phyloP scores from a whole-genome alignment of 1,139 yeast species.

The Wickerhamomyces sp. region DNA sequence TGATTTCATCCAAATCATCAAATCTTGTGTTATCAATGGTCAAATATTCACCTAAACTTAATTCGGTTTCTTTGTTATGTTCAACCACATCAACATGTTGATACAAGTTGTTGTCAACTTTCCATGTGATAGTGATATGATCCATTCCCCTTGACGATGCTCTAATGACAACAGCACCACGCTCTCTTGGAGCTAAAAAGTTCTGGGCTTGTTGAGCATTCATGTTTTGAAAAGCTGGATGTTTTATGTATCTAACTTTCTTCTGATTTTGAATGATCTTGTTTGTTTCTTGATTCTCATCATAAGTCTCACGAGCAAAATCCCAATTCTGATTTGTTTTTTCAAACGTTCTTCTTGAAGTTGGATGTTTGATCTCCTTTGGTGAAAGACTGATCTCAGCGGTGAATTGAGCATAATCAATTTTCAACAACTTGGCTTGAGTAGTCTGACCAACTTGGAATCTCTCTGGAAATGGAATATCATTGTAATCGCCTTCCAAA shows the following conservation, averaged over 20 bases:
- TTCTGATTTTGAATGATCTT: conserved; percentile 44
- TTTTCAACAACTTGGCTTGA: conserved; percentile 69
- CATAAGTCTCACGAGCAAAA: conserved; percentile 66
- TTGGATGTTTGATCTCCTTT: conserved; percentile 60
- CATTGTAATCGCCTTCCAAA: conserved; percentile 42
- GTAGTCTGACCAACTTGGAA: conserved; percentile 74
- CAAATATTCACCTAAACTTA: conserved; percentile 56
- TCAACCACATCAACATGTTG: conserved; percentile 90
- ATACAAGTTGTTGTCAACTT: conserved; percentile 82
- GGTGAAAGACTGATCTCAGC: conserved; percentile 71
- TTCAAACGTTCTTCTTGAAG: conserved; percentile 38
- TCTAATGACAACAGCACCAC: conserved; percentile 91
- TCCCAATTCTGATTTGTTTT: conserved; percentile 78
- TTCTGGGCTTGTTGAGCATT: conserved; percentile 89
- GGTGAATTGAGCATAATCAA: conserved; percentile 66
- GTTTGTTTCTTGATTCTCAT: conserved; percentile 50
- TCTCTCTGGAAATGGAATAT: conserved; percentile 34
- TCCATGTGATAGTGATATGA: conserved; percentile 93
- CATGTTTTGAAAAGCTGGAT: conserved; percentile 84
- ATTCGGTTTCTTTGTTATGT: conserved; percentile 56
- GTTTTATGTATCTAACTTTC: conserved; percentile 77
- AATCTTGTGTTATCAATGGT: conserved; percentile 65
- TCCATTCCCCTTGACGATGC: conserved; percentile 90
- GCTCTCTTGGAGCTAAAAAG: conserved; percentile 77
- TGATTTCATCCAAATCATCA: conserved; percentile 88